These are phyloP conservation scores for Fusarium abutilonis DNA, from an alignment of 2,329 filamentous ascomycete genomes.

Conservation along the genomic window DNA sequence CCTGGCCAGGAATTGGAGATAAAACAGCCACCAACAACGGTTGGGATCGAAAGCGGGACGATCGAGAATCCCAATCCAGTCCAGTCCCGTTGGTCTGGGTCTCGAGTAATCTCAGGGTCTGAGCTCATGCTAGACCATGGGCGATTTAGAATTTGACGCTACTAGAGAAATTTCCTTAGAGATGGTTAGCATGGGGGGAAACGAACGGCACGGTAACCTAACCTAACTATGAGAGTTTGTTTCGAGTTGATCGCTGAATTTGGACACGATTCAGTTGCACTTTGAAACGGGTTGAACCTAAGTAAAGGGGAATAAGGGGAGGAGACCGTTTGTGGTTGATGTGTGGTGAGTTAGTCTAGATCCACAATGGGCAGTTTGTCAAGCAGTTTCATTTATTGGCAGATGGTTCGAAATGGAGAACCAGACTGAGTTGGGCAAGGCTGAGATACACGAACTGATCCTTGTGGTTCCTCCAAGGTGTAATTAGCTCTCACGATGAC, in stretches of 20 bases:
- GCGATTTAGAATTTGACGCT: slow-evolving; percentile 8
- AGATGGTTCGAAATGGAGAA: not conserved
- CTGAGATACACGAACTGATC: slow-evolving; percentile 14
- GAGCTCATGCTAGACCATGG: not conserved
- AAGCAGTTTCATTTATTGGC: not conserved
- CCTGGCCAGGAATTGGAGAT: slow-evolving; percentile 1
- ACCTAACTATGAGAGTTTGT: slow-evolving; percentile 3
- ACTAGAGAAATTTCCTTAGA: slow-evolving; percentile 5
- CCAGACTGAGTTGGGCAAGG: slow-evolving; percentile 9
- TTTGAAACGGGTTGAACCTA: not conserved
- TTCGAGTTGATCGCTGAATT: not conserved
- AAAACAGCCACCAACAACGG: slow-evolving; percentile 22
- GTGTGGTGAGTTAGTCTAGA: not conserved
- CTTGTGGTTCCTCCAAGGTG: not conserved
- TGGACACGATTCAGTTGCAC: not conserved
- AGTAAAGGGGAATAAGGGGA: not conserved
- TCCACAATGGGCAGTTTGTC: slow-evolving; percentile 10
- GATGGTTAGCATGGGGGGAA: slow-evolving; percentile 8
- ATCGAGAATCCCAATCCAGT: slow-evolving; percentile 25
- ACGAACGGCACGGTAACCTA: not conserved
- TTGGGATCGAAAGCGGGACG: slow-evolving; percentile 29
- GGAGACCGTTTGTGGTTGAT: no score
- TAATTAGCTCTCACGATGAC: no score
- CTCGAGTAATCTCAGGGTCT: slow-evolving; percentile 13
- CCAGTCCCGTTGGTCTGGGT: slow-evolving; percentile 21